Base-by-base conservation (phyloP, 1,284 basidiomycete genomes). In the Kwoniella shivajii region DNA sequence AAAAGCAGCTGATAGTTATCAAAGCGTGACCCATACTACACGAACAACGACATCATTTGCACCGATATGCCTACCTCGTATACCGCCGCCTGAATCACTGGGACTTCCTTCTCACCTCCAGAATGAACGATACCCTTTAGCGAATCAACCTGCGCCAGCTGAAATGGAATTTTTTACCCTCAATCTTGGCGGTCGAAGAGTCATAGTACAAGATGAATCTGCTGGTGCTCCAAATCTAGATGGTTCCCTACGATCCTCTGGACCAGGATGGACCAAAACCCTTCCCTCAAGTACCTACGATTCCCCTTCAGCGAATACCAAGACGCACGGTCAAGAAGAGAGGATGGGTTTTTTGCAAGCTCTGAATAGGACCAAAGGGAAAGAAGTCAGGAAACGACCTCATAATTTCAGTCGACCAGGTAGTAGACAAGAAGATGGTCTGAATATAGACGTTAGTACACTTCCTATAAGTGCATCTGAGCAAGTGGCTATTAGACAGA, bases 11-110 rank as follows among this genome's bases (percentile, higher is more conserved):
- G 51, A 57, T 62, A 26, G 63, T 48, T 14, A 2, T 47, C 6
- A 6, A 51, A 76, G 74, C 2, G 72, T 75, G 0, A 77, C 75
- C 0, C 71, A 73, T 31, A 68, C 65, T 10, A 75, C 72, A 10
- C 66, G 70, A 1, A 78, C 76, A 0, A 74, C 73, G 0, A 78
- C 76, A 1, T 71, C 72, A 4, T 77, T 73, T 43, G 68, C 72
- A 0, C 75, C 77, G 9, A 69, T 78, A 27, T 43, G 64, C 2
- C 66, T 77, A 9, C 77, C 77, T 13, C 69, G 69, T 13, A 67
- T 77, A 20, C 67, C 74, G 0, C 56, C 59, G 0, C 71, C 73
- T 9, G 68, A 72, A 11, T n/a, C 54, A 16, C 56, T 73, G 20
- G 56, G 63, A 20, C 44, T 66, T 18, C 72, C 74, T 1, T 22